Evolutionary conservation across 164 flowering plant genomes (phyloP).

Genomic region (Stephania yunnanensis): DNA sequence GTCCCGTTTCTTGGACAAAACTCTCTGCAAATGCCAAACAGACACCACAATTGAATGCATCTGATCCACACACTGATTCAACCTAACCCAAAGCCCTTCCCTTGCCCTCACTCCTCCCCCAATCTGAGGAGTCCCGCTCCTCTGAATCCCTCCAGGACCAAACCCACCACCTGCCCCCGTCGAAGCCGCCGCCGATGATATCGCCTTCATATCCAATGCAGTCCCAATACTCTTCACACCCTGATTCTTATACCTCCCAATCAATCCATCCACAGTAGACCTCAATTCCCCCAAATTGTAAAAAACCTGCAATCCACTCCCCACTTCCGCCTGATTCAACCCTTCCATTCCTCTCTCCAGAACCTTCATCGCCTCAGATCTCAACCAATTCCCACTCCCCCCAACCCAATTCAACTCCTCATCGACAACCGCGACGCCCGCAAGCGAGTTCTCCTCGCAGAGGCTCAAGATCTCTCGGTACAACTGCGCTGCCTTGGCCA

Average conservation of each 20-base stretch:
- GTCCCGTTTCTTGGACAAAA: constrained; percentile 90
- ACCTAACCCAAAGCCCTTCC: constrained; percentile 86
- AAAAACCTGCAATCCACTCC: constrained; percentile 89
- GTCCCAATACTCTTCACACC: constrained; percentile 58
- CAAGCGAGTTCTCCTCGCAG: constrained; percentile 52
- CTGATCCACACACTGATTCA: constrained; percentile 79
- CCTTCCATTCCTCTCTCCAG: constrained; percentile 87
- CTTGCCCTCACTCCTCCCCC: constrained; percentile 83
- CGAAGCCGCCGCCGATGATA: constrained; percentile 23
- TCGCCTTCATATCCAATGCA: constrained; percentile 93
- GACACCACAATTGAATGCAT: constrained; percentile 76
- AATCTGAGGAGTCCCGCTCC: constrained; percentile 90
- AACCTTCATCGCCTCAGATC: constrained; percentile 72
- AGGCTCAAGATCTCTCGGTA: constrained; percentile 61
- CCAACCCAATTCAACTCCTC: constrained; percentile 57
- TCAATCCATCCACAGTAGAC: constrained; percentile 63
- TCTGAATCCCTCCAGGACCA: constrained; percentile 84
- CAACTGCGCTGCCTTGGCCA: constrained; percentile 83
- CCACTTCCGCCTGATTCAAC: constrained; percentile 93
- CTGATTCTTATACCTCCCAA: constrained; percentile 59
- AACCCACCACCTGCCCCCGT: constrained; percentile 21
- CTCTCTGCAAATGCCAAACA: constrained; percentile 98
- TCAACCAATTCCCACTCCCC: constrained; percentile 49
- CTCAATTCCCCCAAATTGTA: constrained; percentile 85
- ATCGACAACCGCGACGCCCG: constrained; percentile 57